Base-by-base conservation (phyloP, 805 yeast genomes). In the Starmerella vaccinii region DNA sequence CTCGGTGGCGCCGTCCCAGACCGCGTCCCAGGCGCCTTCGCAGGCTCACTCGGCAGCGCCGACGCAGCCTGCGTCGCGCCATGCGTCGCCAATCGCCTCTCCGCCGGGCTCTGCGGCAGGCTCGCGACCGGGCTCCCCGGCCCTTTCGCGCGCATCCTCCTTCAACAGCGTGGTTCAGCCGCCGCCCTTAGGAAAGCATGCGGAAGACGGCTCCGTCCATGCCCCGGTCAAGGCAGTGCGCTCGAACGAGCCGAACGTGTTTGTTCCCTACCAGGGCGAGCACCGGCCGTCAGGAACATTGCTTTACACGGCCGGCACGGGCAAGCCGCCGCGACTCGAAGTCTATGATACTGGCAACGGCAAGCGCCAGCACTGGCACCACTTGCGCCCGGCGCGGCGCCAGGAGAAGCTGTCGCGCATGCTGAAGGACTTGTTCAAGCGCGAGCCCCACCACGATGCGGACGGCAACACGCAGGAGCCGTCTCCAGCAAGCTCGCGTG, bases 341-440 rank as follows among this genome's bases (percentile, higher is more conserved):
- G 58, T 65, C 18, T 56, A 55, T 40, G 63, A 62, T 9, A 81
- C 34, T 10, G 49, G 45, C 15, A 38, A 50, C 21, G 52, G 49
- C 30, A 10, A 10, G 16, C 33, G 32, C 78, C 57, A 89, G 89
- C 97, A 89, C 65, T 86, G 78, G 61, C 97, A 89, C 66, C 80
- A 80, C 63, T 71, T 89, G 52, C 74, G 78, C 52, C 80, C 82
- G 33, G 81, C 88, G 6, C 51, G 67, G 55, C 59, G 74, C 52
- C 64, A 72, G 43, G 68, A 75, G 61, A 60, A 73, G 65, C 59
- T 67, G 51, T 52, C 52, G 29, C 37, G 46, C 12, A 50, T 58
- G 57, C 50, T 58, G 35, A 54, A 54, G 43, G 61, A 59, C 30
- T 47, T 59, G 30, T 53, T 59, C 39, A 33, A 42, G 40, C 51